Conservation (phyloP, 2,329 filamentous ascomycete species). For the Colletotrichum aenigma region DNA sequence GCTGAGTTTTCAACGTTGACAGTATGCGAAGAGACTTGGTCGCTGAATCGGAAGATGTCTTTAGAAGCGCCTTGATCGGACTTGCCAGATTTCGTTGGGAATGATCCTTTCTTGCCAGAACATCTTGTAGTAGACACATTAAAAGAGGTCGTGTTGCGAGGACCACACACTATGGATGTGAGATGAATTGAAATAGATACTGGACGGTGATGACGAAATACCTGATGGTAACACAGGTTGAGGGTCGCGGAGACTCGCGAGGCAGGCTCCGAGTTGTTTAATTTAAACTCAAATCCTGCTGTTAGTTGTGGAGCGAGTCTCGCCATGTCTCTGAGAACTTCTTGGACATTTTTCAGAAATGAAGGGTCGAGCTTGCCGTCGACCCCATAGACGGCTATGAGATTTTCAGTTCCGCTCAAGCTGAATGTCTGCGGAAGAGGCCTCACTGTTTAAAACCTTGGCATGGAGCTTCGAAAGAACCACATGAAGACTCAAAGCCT, state of each 20-base stretch:
- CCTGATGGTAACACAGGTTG: constrained; percentile 9
- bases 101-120: background rate
- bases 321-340: background rate
- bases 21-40: constrained; percentile 1
- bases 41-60: constrained; percentile 3
- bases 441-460: constrained; percentile 4
- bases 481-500: background rate
- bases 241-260: background rate
- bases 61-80: background rate
- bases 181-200: background rate
- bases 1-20: background rate
- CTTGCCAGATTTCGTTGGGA: background rate
- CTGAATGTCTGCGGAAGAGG: background rate
- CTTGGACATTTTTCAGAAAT: background rate
- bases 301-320: background rate
- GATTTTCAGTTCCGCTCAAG: background rate
- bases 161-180: background rate
- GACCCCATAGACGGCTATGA: constrained; percentile 1
- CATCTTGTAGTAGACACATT: background rate
- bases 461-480: background rate
- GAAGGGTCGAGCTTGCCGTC: background rate
- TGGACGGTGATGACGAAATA: background rate
- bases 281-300: constrained; percentile 1
- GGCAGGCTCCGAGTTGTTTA: background rate
- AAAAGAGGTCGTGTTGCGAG: background rate